Percentiles rank a stretch among this genome's conserved stretches.
Evolutionary conservation across 768 basidiomycete genomes (phyloP).

Genomic region (Brasilioporus rufonigricans): DNA sequence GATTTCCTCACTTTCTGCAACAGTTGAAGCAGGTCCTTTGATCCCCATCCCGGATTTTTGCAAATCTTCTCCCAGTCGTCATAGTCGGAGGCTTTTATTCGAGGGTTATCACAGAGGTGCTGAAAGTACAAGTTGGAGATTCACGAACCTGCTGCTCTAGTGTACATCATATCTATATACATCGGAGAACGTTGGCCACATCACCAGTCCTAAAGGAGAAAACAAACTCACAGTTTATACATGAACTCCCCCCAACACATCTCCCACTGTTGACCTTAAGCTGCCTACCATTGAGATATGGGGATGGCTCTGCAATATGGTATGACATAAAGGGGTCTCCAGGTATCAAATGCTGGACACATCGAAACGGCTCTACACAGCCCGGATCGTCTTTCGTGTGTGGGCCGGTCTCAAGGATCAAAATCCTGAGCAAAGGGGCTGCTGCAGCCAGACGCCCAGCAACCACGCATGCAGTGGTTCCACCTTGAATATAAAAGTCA

Average conservation of each 20-base stretch:
- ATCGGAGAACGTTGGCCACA: background rate
- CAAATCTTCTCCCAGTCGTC: conserved; percentile 28
- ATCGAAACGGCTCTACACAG: conserved; percentile 25
- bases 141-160: background rate
- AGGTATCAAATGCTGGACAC: conserved; percentile 14
- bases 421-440: conserved; percentile 23
- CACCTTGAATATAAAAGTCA: conserved; percentile 24
- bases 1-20: background rate
- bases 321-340: conserved; percentile 18
- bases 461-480: conserved; percentile 34
- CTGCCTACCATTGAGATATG: conserved; percentile 11
- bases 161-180: conserved; percentile 3
- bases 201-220: background rate
- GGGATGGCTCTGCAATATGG: conserved; percentile 16
- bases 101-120: no score
- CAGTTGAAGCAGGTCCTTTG: background rate
- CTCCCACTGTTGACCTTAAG: conserved; percentile 20
- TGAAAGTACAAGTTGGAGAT: background rate
- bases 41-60: conserved; percentile 7
- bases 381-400: conserved; percentile 21
- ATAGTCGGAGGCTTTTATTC: conserved; percentile 48
- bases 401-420: conserved; percentile 30
- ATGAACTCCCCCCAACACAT: background rate
- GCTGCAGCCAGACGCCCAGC: conserved; percentile 29
- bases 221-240: background rate